Evolutionary conservation across 805 yeast species (phyloP).

Genomic region (Barnettozyma botsteinii): DNA sequence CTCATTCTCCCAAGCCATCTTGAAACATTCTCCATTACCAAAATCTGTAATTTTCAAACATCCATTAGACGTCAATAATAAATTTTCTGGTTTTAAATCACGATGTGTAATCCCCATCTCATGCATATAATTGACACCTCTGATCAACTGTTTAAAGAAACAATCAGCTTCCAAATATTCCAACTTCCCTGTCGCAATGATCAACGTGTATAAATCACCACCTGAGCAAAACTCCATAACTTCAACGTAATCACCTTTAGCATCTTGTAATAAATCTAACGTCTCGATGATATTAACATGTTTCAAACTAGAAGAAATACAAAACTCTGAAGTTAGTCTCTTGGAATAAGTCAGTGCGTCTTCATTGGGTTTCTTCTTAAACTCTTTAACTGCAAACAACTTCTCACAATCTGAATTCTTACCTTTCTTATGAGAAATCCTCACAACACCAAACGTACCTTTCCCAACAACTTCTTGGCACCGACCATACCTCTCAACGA

Average conservation of each 20-base stretch:
- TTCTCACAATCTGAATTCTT: slow-evolving; percentile 34
- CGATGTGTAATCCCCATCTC: slow-evolving; percentile 86
- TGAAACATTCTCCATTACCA: slow-evolving; percentile 78
- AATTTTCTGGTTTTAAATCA: slow-evolving; percentile 84
- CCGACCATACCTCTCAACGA: slow-evolving; percentile 85
- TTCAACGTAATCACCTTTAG: slow-evolving; percentile 77
- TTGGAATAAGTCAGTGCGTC: slow-evolving; percentile 61
- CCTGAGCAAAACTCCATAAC: slow-evolving; percentile 84
- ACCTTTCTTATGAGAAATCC: slow-evolving; percentile 72
- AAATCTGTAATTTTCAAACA: slow-evolving; percentile 79
- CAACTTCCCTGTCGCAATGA: slow-evolving; percentile 69
- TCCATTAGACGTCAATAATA: slow-evolving; percentile 68
- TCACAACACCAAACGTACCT: slow-evolving; percentile 91
- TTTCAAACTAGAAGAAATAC: slow-evolving; percentile 72
- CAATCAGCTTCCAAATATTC: slow-evolving; percentile 87
- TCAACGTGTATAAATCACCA: slow-evolving; percentile 72
- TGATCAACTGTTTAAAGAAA: slow-evolving; percentile 75
- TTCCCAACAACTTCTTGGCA: slow-evolving; percentile 94
- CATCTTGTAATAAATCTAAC: slow-evolving; percentile 70
- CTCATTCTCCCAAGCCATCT: slow-evolving; percentile 77
- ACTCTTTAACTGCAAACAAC: slow-evolving; percentile 84
- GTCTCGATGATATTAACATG: slow-evolving; percentile 76
- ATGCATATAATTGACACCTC: slow-evolving; percentile 87
- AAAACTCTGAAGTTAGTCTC: slow-evolving; percentile 74
- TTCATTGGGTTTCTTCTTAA: slow-evolving; percentile 57